A percentile compares a stretch with the other conserved stretches of the same genome.
phyloP scores from a whole-genome alignment of 805 yeast genomes.

The Candida oleophila region DNA sequence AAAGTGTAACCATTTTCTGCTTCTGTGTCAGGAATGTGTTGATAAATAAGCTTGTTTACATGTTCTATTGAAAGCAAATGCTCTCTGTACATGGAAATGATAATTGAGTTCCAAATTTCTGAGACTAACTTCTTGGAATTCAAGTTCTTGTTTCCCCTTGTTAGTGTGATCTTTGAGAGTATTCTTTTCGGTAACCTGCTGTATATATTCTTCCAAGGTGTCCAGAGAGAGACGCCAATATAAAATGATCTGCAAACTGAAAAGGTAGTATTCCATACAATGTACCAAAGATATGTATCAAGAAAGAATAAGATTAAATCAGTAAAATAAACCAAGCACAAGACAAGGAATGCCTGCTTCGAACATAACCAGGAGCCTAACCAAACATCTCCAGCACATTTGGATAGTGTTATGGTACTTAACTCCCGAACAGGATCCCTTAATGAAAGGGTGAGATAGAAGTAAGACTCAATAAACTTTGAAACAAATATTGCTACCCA shows the following conservation, averaged over 20 bases:
- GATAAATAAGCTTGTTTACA: slow-evolving; percentile 64
- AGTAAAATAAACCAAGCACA: slow-evolving; percentile 53
- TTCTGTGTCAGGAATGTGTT: slow-evolving; percentile 38
- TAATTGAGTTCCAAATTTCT: slow-evolving; percentile 81
- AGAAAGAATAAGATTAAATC: slow-evolving; percentile 71
- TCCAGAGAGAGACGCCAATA: slow-evolving; percentile 79
- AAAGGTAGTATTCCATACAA: slow-evolving; percentile 72
- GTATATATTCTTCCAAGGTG: slow-evolving; percentile 85
- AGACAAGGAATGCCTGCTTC: slow-evolving; percentile 55
- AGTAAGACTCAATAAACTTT: slow-evolving; percentile 75
- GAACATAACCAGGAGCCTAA: slow-evolving; percentile 54
- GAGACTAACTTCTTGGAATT: slow-evolving; percentile 59
- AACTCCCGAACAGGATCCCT: slow-evolving; percentile 74
- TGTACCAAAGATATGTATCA: slow-evolving; percentile 85
- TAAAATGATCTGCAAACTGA: slow-evolving; percentile 71
- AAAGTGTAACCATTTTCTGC: slow-evolving; percentile 41
- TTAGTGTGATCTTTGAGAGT: slow-evolving; percentile 62
- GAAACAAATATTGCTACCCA: slow-evolving; percentile 69
- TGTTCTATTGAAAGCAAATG: slow-evolving; percentile 75
- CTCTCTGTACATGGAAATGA: slow-evolving; percentile 79
- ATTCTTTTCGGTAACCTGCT: slow-evolving; percentile 76
- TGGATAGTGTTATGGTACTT: slow-evolving; percentile 49
- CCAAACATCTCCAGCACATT: slow-evolving; percentile 62
- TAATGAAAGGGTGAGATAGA: slow-evolving; percentile 69
- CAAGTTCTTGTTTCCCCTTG: slow-evolving; percentile 29